A percentile compares a stretch with the other conserved stretches of the same genome.
Evolutionary conservation across 805 yeast genomes (phyloP).

Genomic region (Saccharomyces cerevisiae): DNA sequence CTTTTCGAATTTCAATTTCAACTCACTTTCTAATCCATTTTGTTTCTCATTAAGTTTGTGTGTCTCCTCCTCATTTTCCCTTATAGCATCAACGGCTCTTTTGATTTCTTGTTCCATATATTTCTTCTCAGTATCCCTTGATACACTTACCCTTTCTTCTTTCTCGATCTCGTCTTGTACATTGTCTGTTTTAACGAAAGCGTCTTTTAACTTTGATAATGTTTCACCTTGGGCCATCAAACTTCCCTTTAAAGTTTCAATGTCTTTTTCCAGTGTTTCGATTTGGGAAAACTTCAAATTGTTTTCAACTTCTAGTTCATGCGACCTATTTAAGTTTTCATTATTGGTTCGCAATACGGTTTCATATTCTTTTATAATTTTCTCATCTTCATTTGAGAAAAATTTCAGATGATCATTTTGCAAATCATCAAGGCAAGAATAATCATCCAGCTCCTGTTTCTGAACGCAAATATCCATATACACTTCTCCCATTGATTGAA

Average conservation of each 20-base stretch:
- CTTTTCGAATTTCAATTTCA: slow-evolving; percentile 8
- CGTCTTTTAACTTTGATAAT: slow-evolving; percentile 10
- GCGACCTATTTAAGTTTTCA: slow-evolving; percentile 22
- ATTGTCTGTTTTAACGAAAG: slow-evolving; percentile 31
- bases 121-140: slow-evolving; percentile 48
- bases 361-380: slow-evolving; percentile 39
- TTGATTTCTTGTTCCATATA: slow-evolving; percentile 56
- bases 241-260: slow-evolving; percentile 22
- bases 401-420: slow-evolving; percentile 39
- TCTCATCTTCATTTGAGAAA: slow-evolving; percentile 37
- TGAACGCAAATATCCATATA: slow-evolving; percentile 38
- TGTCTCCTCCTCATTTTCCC: slow-evolving; percentile 36
- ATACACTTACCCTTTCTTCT: slow-evolving; percentile 37
- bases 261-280: slow-evolving; percentile 21
- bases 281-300: slow-evolving; percentile 22
- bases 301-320: slow-evolving; percentile 27
- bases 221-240: slow-evolving; percentile 8
- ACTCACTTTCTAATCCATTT: slow-evolving; percentile 8
- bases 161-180: slow-evolving; percentile 40
- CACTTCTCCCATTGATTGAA: slow-evolving; percentile 46
- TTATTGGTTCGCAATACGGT: slow-evolving; percentile 25
- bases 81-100: slow-evolving; percentile 43
- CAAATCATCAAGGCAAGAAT: slow-evolving; percentile 33
- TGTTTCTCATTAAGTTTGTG: slow-evolving; percentile 9
- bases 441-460: slow-evolving; percentile 40